Evolutionary conservation across 2,329 filamentous ascomycete species (phyloP), one percentile per base, ranked within the genome.

Genomic region (Phoma sp.): DNA sequence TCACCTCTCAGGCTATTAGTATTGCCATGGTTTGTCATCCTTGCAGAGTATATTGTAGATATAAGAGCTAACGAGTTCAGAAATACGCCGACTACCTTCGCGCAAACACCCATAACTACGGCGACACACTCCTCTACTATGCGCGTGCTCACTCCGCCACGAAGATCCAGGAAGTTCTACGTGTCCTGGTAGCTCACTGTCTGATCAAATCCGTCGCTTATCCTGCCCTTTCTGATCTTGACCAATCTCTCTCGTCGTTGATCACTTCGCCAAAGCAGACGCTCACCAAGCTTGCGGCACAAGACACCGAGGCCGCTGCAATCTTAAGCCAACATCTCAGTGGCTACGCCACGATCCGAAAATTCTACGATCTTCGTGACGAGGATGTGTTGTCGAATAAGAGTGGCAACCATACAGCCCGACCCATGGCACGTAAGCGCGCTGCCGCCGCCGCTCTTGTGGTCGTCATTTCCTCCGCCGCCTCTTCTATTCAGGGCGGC

Each of bases 351-450:
- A 96, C 92, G 0, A 80, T 98, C 18, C 89, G 93, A 32, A 89
- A 88, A 62, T 97, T 93, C 78, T 98, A 96, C 74, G 89, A 93
- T 58, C 83, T 93, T n/a, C 86, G 93, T 43, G 93, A 98, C 68
- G 83, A 86, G 65, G 80, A 82, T n/a, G 59, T 81, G 4, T 59
- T 73, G 4, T 58, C 75, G 5, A 3, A 22, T 9, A 4, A 75
- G 23, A 64, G 74, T 5, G 64, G 62, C 43, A 50, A 65, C 48
- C 78, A 79, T 5, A 75, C 71, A 22, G 75, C 82, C 55, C 75
- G 79, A 53, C 82, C 86, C 0, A 77, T 87, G 22, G 80, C 83
- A 10, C 80, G 88, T 18, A 89, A 87, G 61, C 84, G 86, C 49
- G 85, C 89, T 61, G 87, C 93, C 4, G 90, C 89, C 0, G 81